Base-by-base conservation (phyloP, 2,329 filamentous ascomycete species). In the Calonectria pteridis region DNA sequence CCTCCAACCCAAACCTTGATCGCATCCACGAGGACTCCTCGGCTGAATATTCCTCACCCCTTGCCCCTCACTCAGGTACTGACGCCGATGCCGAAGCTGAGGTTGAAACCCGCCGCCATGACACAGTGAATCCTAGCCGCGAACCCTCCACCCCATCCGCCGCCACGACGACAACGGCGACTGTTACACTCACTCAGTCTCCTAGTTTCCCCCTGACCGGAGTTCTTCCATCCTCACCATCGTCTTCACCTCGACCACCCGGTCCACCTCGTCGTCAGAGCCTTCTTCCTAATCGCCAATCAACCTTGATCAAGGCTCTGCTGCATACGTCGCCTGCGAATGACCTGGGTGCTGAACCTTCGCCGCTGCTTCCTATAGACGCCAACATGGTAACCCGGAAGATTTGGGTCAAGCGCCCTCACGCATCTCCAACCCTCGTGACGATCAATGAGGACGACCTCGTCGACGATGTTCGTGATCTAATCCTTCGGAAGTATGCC, bases 381-480 rank as follows among this genome's bases (percentile, higher is more conserved):
- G 82, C 82, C 74, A 86, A 83, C 73, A 93, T 93, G 91, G 86
- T 91, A 77, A 91, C 89, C 72, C 91, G 95, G 83, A 98, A 98
- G 88, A 93, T 98, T 80, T 99, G 97, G 97, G 96, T 98, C 82
- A 97, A 94, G 87, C 91, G 96, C 80, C 94, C 94, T 26, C 91
- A 93, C 77, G 94, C 93, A 73, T 98, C 96, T 71, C 92, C 96
- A 49, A 99, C 97, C 18, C 89, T 97, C 80, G 93, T 99, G 69
- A 92, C 93, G 74, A 94, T 98, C 80, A 90, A 92, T 78, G 94
- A 98, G 81, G 95, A 97, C 80, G 95, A 98, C 82, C 87, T 98
- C 79, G 96, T 98, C 71, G 97, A 99, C 84, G 96, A 98, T 85
- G 93, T 98, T 75, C 94, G 96, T 79, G 97, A 98, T 79, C 92